Base-by-base conservation (phyloP, 2,329 filamentous ascomycete species). In the Pseudocercospora crystallina region DNA sequence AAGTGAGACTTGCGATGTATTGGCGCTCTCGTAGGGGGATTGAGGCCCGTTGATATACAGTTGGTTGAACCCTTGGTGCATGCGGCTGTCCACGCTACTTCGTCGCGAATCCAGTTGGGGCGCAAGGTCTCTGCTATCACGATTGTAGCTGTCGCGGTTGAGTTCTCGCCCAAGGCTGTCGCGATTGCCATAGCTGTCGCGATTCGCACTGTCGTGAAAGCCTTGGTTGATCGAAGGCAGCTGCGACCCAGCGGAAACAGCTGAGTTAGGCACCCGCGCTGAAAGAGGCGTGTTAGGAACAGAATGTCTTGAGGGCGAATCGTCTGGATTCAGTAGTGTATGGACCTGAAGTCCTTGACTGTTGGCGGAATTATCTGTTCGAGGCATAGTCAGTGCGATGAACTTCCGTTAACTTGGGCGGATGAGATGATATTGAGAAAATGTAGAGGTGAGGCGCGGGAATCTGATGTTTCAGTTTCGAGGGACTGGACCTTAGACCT, bases 51-150 rank as follows among this genome's bases (percentile, higher is more conserved):
- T 82, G 42, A 91, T 76, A 59, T 83, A 79, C 70, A 91, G 79
- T 39, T 88, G 84, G 49, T 78, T 80, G 68, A 91, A 84, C 38
- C 80, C 80, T 58, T 84, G 82, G 63, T 89, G 88, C 67, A 91
- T 85, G 56, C 87, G 81, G 69, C 87, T 90, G 69, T 91, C 87
- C 4, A 91, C 85, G 61, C 87, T 91, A 71, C 89, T 88, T 45
- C 88, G 81, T 51, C 86, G 80, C 41, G 84, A 83, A 42, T 84
- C 78, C 32, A 76, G 68, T 15, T 79, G 73, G 1, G 75, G 71
- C 30, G 71, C 65, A 5, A 74, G 73, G 42, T 83, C 80, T 39
- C 60, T 53, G 37, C 62, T 65, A 39, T 64, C 63, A 12, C 65
- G 62, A 15, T 55, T 61, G 34, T 59, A 57, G 49, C 58, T 61